These are phyloP conservation scores for Irpex sp. DNA, from an alignment of 1,284 basidiomycete species.

Conservation along the genomic window DNA sequence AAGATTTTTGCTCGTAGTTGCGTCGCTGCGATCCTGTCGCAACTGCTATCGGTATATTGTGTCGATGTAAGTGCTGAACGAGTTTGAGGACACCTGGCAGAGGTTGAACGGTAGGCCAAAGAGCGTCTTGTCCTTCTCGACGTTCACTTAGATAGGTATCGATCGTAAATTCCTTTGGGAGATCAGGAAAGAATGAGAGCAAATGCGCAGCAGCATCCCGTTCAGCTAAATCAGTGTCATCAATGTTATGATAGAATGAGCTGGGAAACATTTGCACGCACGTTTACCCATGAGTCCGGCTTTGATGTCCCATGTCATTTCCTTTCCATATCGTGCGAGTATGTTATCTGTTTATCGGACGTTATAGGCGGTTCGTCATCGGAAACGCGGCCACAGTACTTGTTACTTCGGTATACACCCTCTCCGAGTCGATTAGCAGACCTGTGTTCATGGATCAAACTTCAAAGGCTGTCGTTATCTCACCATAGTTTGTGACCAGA, in stretches of 20 bases:
- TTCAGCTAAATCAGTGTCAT: constrained; percentile 46
- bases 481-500: background rate
- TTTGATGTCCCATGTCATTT: constrained; percentile 84
- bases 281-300: constrained; percentile 82
- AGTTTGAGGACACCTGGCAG: constrained; percentile 69
- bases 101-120: constrained; percentile 64
- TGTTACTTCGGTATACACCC: constrained; percentile 71
- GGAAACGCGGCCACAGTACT: constrained; percentile 37
- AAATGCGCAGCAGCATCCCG: constrained; percentile 58
- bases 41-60: constrained; percentile 69
- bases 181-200: constrained; percentile 71
- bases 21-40: constrained; percentile 69
- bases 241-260: background rate
- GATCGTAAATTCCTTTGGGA: constrained; percentile 46
- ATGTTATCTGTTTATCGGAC: constrained; percentile 50
- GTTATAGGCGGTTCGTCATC: background rate
- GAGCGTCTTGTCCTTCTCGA: constrained; percentile 52
- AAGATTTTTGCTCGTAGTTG: constrained; percentile 64
- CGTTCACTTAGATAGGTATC: constrained; percentile 58
- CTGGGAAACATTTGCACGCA: constrained; percentile 32
- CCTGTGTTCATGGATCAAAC: constrained; percentile 25
- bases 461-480: constrained; percentile 1
- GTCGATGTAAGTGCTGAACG: constrained; percentile 58
- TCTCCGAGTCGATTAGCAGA: constrained; percentile 69
- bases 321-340: constrained; percentile 64